A percentile compares a stretch with the other conserved stretches of the same genome.
These are phyloP conservation scores for Imleria badia DNA, from an alignment of 768 basidiomycete genomes.

Conservation along the genomic window DNA sequence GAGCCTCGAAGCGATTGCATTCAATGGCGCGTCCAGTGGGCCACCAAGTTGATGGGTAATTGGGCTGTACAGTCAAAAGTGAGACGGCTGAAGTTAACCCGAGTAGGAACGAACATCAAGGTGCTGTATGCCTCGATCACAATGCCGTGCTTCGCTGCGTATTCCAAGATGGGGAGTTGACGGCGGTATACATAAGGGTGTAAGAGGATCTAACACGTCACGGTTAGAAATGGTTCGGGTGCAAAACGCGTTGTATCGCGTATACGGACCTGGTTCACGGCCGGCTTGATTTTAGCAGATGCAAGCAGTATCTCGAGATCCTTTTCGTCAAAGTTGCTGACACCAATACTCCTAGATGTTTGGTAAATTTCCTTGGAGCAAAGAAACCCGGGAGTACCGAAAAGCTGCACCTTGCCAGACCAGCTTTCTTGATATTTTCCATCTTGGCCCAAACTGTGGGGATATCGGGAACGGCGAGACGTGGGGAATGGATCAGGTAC, in stretches of 20 bases:
- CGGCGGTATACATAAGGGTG: constrained; percentile 68
- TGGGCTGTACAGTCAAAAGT: constrained; percentile 40
- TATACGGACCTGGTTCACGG: constrained; percentile 61
- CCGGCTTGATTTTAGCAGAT: constrained; percentile 62
- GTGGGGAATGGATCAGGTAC: constrained; percentile 66
- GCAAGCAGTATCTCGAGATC: constrained; percentile 57
- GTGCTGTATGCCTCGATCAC: constrained; percentile 72
- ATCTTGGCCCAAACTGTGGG: constrained; percentile 63
- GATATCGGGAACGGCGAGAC: constrained; percentile 55
- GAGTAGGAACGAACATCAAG: constrained; percentile 47
- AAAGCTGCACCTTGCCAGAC: constrained; percentile 52
- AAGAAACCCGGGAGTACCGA: neutral
- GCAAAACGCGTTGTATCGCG: neutral
- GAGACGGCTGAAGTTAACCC: neutral
- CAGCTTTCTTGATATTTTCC: constrained; percentile 58
- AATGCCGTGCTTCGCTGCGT: constrained; percentile 55
- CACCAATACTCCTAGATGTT: constrained; percentile 59
- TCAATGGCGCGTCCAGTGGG: constrained; percentile 60
- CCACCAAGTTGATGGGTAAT: constrained; percentile 63
- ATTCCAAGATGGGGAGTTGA: constrained; percentile 58
- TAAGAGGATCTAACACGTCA: constrained; percentile 52
- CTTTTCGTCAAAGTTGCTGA: constrained; percentile 62
- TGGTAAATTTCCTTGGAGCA: neutral
- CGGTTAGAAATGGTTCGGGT: neutral
- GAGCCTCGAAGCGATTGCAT: constrained; percentile 50